phyloP scores from a whole-genome alignment of 1,284 basidiomycete genomes.

The Puccinia hordei region DNA sequence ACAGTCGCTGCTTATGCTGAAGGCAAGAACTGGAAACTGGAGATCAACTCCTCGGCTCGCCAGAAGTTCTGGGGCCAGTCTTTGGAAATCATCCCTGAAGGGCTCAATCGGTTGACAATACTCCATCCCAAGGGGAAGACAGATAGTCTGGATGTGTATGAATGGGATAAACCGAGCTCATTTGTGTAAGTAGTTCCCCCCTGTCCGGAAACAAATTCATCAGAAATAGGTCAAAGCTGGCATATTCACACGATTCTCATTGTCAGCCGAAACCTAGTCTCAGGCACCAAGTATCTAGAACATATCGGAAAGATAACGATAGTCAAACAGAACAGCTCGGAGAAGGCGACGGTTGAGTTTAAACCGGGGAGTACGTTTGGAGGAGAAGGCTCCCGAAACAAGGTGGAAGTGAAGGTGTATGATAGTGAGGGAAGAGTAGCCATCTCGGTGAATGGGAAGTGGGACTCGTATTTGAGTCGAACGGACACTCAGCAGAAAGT shows the following conservation, averaged over 20 bases:
- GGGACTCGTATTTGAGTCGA: slow-evolving; percentile 52
- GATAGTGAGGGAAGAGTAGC: slow-evolving; percentile 51
- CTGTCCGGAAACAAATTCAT: not conserved
- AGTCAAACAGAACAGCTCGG: slow-evolving; percentile 66
- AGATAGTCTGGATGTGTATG: slow-evolving; percentile 52
- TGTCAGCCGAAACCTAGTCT: slow-evolving; percentile 73
- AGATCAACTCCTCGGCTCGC: slow-evolving; percentile 72
- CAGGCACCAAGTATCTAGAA: slow-evolving; percentile 85
- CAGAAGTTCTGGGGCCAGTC: slow-evolving; percentile 79
- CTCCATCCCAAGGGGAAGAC: not conserved
- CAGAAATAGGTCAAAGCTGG: no score
- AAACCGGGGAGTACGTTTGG: slow-evolving; percentile 67
- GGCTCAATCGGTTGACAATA: slow-evolving; percentile 40
- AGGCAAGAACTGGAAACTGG: slow-evolving; percentile 73
- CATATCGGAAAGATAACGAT: slow-evolving; percentile 73
- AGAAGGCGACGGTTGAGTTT: slow-evolving; percentile 72
- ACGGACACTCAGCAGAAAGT: slow-evolving; percentile 49
- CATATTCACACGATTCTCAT: not conserved
- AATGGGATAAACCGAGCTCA: slow-evolving; percentile 52
- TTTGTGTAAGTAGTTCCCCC: slow-evolving; percentile 30
- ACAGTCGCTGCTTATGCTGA: slow-evolving; percentile 76
- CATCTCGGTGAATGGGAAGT: slow-evolving; percentile 51
- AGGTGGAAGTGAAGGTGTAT: slow-evolving; percentile 48
- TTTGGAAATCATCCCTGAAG: slow-evolving; percentile 54
- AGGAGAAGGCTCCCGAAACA: slow-evolving; percentile 50